These are phyloP conservation scores for Dryadomyces quercivorus DNA, from an alignment of 2,329 filamentous ascomycete species.

Conservation along the genomic window DNA sequence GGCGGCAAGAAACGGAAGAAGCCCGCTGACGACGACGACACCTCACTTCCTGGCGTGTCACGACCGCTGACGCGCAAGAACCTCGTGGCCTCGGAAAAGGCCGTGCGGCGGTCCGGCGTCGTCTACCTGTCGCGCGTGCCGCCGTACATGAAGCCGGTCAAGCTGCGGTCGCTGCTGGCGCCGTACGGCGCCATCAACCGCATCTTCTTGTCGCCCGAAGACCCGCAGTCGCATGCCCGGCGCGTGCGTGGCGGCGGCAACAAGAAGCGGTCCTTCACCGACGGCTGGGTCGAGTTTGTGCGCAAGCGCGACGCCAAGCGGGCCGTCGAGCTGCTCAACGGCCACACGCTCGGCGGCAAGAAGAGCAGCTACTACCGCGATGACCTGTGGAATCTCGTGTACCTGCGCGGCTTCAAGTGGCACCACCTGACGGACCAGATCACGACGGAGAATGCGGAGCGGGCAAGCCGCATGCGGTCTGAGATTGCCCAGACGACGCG, in stretches of 20 bases:
- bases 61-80: slow-evolving; percentile 54
- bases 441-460: slow-evolving; percentile 67
- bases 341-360: slow-evolving; percentile 67
- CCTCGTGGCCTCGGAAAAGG: slow-evolving; percentile 50
- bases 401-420: slow-evolving; percentile 80
- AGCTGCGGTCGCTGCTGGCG: slow-evolving; percentile 61
- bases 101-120: slow-evolving; percentile 63
- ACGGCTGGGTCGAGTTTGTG: slow-evolving; percentile 79
- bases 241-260: slow-evolving; percentile 66
- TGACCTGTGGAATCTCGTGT: slow-evolving; percentile 76
- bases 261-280: slow-evolving; percentile 69
- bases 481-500: slow-evolving; percentile 64
- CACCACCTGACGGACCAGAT: slow-evolving; percentile 62
- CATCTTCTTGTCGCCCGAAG: slow-evolving; percentile 69
- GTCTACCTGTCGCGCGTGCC: slow-evolving; percentile 75
- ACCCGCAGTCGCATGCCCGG: slow-evolving; percentile 50
- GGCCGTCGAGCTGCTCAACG: slow-evolving; percentile 66
- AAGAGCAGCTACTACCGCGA: slow-evolving; percentile 76
- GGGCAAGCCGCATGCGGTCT: slow-evolving; percentile 60
- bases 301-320: slow-evolving; percentile 65
- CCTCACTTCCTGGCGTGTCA: slow-evolving; percentile 29
- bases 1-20: slow-evolving; percentile 4
- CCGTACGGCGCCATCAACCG: slow-evolving; percentile 66
- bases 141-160: slow-evolving; percentile 77
- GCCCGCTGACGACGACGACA: neutral